These are phyloP conservation scores for Didymellaceae sp. DNA, from an alignment of 2,329 filamentous ascomycete genomes.

Conservation along the genomic window DNA sequence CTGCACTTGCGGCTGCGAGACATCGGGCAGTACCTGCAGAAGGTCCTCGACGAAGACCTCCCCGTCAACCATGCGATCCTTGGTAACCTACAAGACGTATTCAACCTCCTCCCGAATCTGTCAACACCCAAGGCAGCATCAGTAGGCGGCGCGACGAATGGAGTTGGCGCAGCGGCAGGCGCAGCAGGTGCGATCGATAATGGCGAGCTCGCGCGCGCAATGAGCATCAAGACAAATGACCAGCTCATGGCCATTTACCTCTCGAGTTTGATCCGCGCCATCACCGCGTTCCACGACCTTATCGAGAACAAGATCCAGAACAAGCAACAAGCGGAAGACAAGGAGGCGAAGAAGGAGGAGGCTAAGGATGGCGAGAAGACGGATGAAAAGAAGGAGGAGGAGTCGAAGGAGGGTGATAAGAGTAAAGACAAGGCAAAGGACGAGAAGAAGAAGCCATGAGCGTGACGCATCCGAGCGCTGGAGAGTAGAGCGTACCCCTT, in stretches of 20 bases:
- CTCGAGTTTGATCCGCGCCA: slow-evolving; percentile 93
- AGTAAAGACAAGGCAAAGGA: slow-evolving; percentile 64
- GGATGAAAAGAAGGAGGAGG: slow-evolving; percentile 62
- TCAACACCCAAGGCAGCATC: slow-evolving; percentile 75
- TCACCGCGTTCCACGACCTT: slow-evolving; percentile 97
- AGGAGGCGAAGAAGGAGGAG: slow-evolving; percentile 72
- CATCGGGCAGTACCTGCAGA: slow-evolving; percentile 93
- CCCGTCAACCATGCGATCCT: slow-evolving; percentile 97
- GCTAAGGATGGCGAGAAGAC: slow-evolving; percentile 67
- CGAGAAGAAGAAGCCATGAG: slow-evolving; percentile 56
- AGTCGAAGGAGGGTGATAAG: slow-evolving; percentile 59
- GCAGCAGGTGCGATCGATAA: slow-evolving; percentile 61
- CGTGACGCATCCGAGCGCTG: background rate
- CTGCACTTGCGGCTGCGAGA: slow-evolving; percentile 93
- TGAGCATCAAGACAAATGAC: slow-evolving; percentile 99
- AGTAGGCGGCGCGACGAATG: slow-evolving; percentile 52
- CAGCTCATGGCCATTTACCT: slow-evolving; percentile 99
- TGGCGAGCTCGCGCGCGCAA: slow-evolving; percentile 88
- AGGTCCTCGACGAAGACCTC: slow-evolving; percentile 89
- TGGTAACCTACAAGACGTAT: slow-evolving; percentile 98
- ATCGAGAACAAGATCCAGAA: slow-evolving; percentile 99
- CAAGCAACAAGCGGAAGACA: slow-evolving; percentile 94
- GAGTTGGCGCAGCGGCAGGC: slow-evolving; percentile 58
- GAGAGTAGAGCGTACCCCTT: background rate
- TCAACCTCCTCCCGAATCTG: slow-evolving; percentile 96